Percentiles rank a stretch among this genome's conserved stretches.
These are phyloP conservation scores for Salvia miltiorrhiza DNA, from an alignment of 257 asterid genomes.

Conservation along the genomic window DNA sequence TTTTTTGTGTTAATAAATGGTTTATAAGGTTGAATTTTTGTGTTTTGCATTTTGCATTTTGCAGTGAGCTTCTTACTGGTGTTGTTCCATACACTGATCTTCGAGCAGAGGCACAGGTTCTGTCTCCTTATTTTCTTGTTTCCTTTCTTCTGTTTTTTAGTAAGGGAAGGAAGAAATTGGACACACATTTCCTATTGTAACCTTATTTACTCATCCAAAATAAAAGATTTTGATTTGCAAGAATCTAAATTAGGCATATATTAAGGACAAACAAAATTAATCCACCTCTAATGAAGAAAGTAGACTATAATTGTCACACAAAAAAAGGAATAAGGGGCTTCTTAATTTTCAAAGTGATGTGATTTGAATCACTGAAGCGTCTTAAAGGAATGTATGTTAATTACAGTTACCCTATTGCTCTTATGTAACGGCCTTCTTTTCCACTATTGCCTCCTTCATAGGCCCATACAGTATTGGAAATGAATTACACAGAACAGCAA, in stretches of 20 bases:
- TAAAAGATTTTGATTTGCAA: background rate
- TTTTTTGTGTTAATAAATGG: background rate
- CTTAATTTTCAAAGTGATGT: background rate
- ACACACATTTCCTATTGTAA: background rate
- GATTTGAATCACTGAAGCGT: background rate
- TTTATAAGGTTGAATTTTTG: constrained; percentile 14
- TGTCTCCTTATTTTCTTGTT: constrained; percentile 1
- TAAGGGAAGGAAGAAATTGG: background rate
- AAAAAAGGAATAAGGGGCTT: background rate
- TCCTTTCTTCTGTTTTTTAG: constrained; percentile 6
- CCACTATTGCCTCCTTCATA: constrained; percentile 12
- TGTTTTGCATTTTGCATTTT: constrained; percentile 9
- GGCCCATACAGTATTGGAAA: constrained; percentile 98
- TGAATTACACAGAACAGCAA: constrained; percentile 91
- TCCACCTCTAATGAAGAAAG: background rate
- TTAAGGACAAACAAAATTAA: background rate
- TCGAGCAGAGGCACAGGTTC: constrained; percentile 94
- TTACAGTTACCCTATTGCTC: background rate
- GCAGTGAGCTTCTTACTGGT: constrained; percentile 96
- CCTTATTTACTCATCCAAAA: background rate
- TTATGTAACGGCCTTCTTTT: background rate
- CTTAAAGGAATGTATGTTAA: background rate
- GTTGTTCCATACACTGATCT: constrained; percentile 95
- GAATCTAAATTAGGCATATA: background rate
- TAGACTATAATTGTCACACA: background rate